These are phyloP conservation scores for Camelina laxa DNA, from an alignment of 345 rosid species.

Conservation along the genomic window DNA sequence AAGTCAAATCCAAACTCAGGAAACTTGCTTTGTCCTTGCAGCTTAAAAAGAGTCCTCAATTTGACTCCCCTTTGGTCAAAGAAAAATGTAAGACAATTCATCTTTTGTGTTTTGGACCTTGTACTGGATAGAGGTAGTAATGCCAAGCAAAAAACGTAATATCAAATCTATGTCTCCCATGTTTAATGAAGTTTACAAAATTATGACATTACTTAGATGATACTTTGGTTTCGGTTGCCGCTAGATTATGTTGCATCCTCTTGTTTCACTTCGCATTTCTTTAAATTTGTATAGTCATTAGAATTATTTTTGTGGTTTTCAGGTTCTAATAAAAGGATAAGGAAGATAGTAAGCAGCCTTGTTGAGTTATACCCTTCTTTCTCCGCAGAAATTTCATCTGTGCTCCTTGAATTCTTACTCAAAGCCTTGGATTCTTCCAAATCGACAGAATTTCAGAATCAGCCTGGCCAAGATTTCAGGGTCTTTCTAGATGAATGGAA, in stretches of 20 bases:
- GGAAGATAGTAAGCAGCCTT: constrained; percentile 60
- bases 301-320: constrained; percentile 44
- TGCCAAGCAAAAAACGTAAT: background rate
- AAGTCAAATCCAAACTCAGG: constrained; percentile 65
- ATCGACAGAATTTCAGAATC: constrained; percentile 43
- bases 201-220: constrained; percentile 10
- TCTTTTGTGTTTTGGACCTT: background rate
- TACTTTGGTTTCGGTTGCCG: constrained; percentile 5
- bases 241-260: background rate
- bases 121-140: background rate
- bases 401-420: constrained; percentile 63
- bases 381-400: constrained; percentile 74
- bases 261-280: constrained; percentile 9
- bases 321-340: constrained; percentile 63
- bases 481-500: constrained; percentile 67
- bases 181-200: constrained; percentile 7
- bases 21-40: constrained; percentile 61
- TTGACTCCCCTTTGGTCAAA: constrained; percentile 46
- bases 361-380: constrained; percentile 65
- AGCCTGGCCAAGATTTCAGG: constrained; percentile 43
- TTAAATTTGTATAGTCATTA: constrained; percentile 23
- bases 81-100: constrained; percentile 50
- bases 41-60: constrained; percentile 47
- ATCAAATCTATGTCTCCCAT: background rate
- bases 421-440: constrained; percentile 58